Evolutionary conservation across 306 rosid species (phyloP), one percentile per base, ranked within the genome.

Genomic region (Prunus campanulata): DNA sequence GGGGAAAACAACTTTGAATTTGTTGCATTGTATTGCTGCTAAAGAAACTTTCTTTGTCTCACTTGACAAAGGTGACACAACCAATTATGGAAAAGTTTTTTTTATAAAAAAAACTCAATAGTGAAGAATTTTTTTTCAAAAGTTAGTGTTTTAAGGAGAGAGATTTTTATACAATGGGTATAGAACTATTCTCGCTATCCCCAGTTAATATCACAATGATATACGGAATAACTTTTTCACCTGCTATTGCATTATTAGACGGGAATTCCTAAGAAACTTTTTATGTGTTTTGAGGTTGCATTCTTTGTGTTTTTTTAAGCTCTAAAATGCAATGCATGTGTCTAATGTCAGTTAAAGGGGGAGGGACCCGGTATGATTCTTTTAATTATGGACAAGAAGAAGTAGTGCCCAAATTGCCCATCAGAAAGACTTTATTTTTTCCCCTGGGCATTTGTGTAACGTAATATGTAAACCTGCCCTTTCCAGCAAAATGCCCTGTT

Each of bases 401-500:
- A 29, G 11, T 61, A 18, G 30, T 35, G 25, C 57, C 14, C 49
- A 39, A 39, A 35, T 2, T 27, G 61, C 14, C 39, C 48, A 74
- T 20, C 22, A 3, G 19, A 3, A 46, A 35, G 11, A 35, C n/a
- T 72, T 55, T 39, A 75, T 35, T 49, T 11, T 16, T 73, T 50
- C 20, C 4, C n/a, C 12, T 80, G 52, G 42, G n/a, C 44, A 74
- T 50, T 66, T 44, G 64, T 48, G 68, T 76, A 83, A 72, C 70
- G 79, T 76, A 75, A 75, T 80, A 80, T 81, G 77, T 72, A 71
- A 14, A 48, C 74, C 78, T 71, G 68, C 48, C 55, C 74, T 77
- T 62, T 76, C 80, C 89, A 81, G 77, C 86, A 84, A 65, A 73
- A 59, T 66, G 66, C 68, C 86, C 79, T 80, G 44, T n/a, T 35